phyloP scores from a whole-genome alignment of 495 filamentous ascomycete genomes.

The Emericellopsis terricola region DNA sequence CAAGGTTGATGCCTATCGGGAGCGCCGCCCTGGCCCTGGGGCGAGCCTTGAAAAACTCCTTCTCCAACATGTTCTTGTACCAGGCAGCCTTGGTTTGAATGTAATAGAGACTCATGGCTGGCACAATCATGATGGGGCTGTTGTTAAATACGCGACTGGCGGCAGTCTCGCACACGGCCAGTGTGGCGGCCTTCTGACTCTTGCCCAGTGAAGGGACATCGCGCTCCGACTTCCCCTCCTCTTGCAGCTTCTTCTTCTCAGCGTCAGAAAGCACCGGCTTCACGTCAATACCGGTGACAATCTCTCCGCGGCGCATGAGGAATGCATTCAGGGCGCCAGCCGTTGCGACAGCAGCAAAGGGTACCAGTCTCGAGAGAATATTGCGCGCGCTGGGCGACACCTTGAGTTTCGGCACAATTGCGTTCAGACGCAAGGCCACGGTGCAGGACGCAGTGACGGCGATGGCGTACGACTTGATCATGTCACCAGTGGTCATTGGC shows the following conservation, averaged over 20 bases:
- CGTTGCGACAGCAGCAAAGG: conserved; percentile 84
- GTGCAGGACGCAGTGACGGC: conserved; percentile 85
- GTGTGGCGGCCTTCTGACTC: conserved; percentile 64
- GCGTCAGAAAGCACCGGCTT: conserved; percentile 51
- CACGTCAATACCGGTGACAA: conserved; percentile 85
- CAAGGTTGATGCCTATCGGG: conserved; percentile 65
- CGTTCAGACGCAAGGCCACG: conserved; percentile 84
- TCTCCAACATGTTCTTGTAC: conserved; percentile 16
- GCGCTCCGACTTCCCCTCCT: conserved; percentile 31
- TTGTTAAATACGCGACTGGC: conserved; percentile 77
- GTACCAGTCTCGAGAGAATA: conserved; percentile 67
- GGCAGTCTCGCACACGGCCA: conserved; percentile 87
- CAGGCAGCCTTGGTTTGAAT: conserved; percentile 33
- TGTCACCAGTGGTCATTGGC: conserved; percentile 57
- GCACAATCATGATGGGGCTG: conserved; percentile 92
- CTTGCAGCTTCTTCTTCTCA: conserved; percentile 33
- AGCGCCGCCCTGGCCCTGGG: conserved; percentile 30
- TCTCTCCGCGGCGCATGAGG: conserved; percentile 94
- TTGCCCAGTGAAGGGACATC: conserved; percentile 58
- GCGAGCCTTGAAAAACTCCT: conserved; percentile 51
- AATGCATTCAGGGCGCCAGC: conserved; percentile 89
- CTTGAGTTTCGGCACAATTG: conserved; percentile 70
- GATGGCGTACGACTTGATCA: conserved; percentile 77
- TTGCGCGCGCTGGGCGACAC: conserved; percentile 54
- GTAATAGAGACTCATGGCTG: conserved; percentile 65